Evolutionary conservation across 2,329 filamentous ascomycete species (phyloP), one percentile per base, ranked within the genome.

Genomic region (Penicillium sp.): DNA sequence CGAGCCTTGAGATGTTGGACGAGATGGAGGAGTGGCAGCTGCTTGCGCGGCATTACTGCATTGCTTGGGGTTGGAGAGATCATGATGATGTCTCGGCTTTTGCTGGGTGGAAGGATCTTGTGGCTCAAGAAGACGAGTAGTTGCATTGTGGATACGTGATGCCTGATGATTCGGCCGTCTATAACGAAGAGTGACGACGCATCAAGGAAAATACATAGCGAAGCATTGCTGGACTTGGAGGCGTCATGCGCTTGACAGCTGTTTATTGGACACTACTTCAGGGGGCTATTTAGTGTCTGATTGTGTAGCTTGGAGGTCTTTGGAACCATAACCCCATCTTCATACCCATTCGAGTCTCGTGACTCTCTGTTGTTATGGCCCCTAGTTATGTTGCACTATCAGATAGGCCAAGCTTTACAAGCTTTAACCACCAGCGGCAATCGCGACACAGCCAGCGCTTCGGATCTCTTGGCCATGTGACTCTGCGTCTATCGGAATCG

Each of bases 11-110:
- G 68, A 90, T 93, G 62, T 70, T 99, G 54, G 93, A 99, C 72
- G 93, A 99, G 71, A 80, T 96, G 19, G 93, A 99, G 71, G 93
- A 99, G 73, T 95, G 93, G 87, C 79, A 86, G 62, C 71, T 99
- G 59, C 71, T 99, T 60, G 88, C 90, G 0, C 82, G 80, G 56
- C 93, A 99, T 75, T 99, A 99, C 64, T 84, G 91, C 56, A 80
- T 99, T 36, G 84, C 83, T 3, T 97, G 92, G 92, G 93, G 85
- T 1, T 95, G 87, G 81, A 84, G 81, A 59, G 82, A 83, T 28
- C 44, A 67, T 63, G 54, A 58, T 19, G 45, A 51, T 36, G 25
- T 39, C 30, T 43, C 48, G n/a, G 55, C 55, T 7, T 74, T 73
- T 60, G 56, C 58, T 22, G 60, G 58, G 10, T 76, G 72, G 73